Evolutionary conservation across 306 rosid genomes (phyloP).

Genomic region (Dryas octopetala): DNA sequence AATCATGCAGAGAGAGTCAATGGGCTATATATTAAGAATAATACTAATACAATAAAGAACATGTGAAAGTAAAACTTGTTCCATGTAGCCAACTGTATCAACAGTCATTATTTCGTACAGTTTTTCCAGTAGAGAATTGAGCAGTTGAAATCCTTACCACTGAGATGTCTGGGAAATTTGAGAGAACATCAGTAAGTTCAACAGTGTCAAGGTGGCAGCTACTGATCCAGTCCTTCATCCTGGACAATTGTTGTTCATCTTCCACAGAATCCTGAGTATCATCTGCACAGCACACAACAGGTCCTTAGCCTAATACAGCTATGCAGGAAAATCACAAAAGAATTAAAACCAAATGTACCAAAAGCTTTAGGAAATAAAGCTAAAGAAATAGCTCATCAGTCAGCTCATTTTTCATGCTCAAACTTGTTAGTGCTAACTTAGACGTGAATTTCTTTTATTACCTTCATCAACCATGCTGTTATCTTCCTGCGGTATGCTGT

Average conservation of each 20-base stretch:
- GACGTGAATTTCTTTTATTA: constrained; percentile 28
- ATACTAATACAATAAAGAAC: background rate
- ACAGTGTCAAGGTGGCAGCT: constrained; percentile 54
- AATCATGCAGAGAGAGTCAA: constrained; percentile 29
- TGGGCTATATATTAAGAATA: constrained; percentile 7
- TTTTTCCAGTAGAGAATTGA: constrained; percentile 1
- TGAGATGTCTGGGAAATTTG: constrained; percentile 89
- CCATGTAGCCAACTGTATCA: background rate
- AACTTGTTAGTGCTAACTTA: background rate
- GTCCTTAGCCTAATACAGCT: background rate
- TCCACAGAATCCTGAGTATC: constrained; percentile 77
- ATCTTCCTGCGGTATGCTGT: constrained; percentile 38
- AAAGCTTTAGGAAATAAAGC: background rate
- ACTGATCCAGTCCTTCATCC: constrained; percentile 83
- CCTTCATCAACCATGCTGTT: constrained; percentile 65
- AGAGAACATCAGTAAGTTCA: constrained; percentile 70
- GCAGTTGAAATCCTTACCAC: constrained; percentile 45
- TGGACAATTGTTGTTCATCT: constrained; percentile 67
- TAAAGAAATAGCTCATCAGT: background rate
- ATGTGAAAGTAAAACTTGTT: background rate
- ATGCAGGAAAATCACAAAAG: background rate
- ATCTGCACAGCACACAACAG: constrained; percentile 44
- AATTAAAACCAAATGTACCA: background rate
- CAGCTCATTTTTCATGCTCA: background rate
- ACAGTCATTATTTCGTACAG: background rate